A percentile compares a stretch with the other conserved stretches of the same genome.
Evolutionary conservation across 139 green algal genomes (phyloP).

Genomic region (Micractinium conductrix): DNA sequence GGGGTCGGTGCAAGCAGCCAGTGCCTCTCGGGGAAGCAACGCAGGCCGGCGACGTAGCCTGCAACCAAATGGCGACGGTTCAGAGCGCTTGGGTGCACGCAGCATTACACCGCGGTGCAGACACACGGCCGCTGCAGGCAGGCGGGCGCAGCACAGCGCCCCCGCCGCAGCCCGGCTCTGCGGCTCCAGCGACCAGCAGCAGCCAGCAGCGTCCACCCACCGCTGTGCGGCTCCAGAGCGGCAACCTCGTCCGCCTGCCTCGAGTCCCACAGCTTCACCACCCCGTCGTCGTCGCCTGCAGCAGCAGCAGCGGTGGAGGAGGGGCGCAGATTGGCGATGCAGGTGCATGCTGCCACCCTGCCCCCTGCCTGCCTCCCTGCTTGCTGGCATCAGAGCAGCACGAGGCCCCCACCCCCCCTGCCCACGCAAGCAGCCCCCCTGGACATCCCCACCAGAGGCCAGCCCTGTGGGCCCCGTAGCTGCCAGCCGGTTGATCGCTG

Average conservation of each 20-base stretch:
- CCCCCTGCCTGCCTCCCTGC: too few relatives aligned
- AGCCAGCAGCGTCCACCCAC: neutral
- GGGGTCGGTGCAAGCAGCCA: neutral
- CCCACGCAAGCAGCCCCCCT: neutral
- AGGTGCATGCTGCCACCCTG: too few relatives aligned
- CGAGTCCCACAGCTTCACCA: conserved; percentile 84
- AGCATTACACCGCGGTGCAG: too few relatives aligned
- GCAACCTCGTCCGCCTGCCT: conserved; percentile 47
- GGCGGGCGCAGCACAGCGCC: neutral
- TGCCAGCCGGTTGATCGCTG: conserved; percentile 66
- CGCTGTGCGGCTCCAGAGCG: conserved; percentile 66
- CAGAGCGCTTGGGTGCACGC: too few relatives aligned
- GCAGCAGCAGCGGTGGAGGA: neutral
- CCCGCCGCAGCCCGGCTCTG: neutral
- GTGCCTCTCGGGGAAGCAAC: neutral
- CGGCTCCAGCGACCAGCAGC: neutral
- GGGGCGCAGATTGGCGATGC: too few relatives aligned
- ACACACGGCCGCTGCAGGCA: too few relatives aligned
- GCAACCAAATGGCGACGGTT: neutral
- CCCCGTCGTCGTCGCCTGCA: conserved; percentile 66
- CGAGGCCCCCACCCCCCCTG: too few relatives aligned
- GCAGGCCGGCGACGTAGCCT: neutral
- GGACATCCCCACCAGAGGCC: conserved; percentile 29
- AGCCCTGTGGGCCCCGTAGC: conserved; percentile 32
- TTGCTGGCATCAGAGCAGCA: neutral